A percentile compares a stretch with the other conserved stretches of the same genome.
These are phyloP conservation scores for Pontederia crassipes DNA, from an alignment of 176 grass and related monocot species.

Conservation along the genomic window DNA sequence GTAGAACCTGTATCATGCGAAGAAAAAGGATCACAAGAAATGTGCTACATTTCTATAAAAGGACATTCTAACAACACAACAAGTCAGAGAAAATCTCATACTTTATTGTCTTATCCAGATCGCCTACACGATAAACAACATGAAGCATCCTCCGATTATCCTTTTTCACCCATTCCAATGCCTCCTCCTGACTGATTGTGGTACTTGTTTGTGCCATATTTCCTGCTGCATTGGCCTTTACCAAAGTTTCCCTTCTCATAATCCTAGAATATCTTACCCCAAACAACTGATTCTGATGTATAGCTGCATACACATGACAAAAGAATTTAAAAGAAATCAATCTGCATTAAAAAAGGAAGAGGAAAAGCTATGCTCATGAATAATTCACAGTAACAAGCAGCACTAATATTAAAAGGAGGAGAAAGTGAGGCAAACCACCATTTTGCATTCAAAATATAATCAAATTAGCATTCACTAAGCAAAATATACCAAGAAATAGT, in stretches of 20 bases:
- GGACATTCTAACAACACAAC: background rate
- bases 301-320: constrained; percentile 22
- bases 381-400: too few species aligned
- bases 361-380: too few species aligned
- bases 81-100: constrained; percentile 22
- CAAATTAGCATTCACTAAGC: too few species aligned
- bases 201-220: constrained; percentile 33
- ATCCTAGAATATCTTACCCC: constrained; percentile 29
- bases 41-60: background rate
- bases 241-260: constrained; percentile 22
- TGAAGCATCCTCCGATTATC: constrained; percentile 75
- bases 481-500: too few species aligned
- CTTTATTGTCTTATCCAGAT: constrained; percentile 96
- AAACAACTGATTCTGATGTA: constrained; percentile 33
- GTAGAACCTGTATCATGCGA: constrained; percentile 51
- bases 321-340: background rate
- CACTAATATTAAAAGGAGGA: too few species aligned
- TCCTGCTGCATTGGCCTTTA: constrained; percentile 28
- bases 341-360: too few species aligned
- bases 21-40: constrained; percentile 7
- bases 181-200: constrained; percentile 43
- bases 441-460: too few species aligned
- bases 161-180: constrained; percentile 69
- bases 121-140: constrained; percentile 89
- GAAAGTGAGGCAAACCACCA: too few species aligned